Evolutionary conservation across 306 rosid species (phyloP).

Genomic region (Medicago truncatula): MtrunA17r5.0-ANR NC_053044.1:33959501-33960000

Average conservation of each 20-base stretch:
- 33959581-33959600: too few relatives aligned
- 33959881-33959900: too few relatives aligned
- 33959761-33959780: neutral
- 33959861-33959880: neutral
- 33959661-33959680: neutral
- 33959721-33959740: neutral
- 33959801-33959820: neutral
- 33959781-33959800: slow-evolving; percentile 8
- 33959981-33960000: neutral
- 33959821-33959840: too few relatives aligned
- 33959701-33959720: neutral
- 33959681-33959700: neutral
- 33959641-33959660: too few relatives aligned
- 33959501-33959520: too few relatives aligned
- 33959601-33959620: too few relatives aligned
- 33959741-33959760: neutral
- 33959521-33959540: too few relatives aligned
- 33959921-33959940: neutral
- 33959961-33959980: neutral
- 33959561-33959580: too few relatives aligned
- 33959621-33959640: too few relatives aligned
- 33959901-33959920: neutral
- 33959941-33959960: neutral
- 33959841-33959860: too few relatives aligned
- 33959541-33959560: too few relatives aligned